Evolutionary conservation across 1,139 yeast genomes (phyloP).

Genomic region (Saccharomyces hybrid): DNA sequence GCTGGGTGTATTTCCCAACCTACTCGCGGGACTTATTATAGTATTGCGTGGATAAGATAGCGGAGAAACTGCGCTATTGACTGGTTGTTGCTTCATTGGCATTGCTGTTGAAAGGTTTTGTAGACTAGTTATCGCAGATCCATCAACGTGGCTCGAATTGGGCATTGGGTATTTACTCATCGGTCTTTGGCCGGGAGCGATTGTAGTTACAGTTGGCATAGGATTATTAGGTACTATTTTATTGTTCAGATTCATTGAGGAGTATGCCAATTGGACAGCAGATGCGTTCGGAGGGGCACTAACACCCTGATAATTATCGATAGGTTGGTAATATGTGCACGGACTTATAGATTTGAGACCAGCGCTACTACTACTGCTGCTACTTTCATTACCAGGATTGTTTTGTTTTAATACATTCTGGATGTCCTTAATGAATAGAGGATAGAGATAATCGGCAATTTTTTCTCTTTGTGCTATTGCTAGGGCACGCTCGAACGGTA

Average conservation of each 20-base stretch:
- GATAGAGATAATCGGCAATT: too few relatives aligned
- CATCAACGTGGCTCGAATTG: not conserved
- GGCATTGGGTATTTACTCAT: not conserved
- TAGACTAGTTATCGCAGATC: not conserved
- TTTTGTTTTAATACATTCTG: too few relatives aligned
- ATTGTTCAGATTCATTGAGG: not conserved
- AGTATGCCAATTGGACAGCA: not conserved
- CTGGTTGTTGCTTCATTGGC: not conserved
- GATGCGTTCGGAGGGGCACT: not conserved
- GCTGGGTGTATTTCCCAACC: not conserved
- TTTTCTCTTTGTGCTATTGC: too few relatives aligned
- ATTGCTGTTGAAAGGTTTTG: not conserved
- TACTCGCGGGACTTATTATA: not conserved
- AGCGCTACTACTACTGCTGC: not conserved
- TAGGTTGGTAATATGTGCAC: not conserved
- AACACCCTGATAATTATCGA: not conserved
- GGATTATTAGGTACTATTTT: not conserved
- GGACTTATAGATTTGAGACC: not conserved
- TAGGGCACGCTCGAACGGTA: too few relatives aligned
- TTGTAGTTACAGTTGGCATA: not conserved
- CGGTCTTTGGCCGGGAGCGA: not conserved
- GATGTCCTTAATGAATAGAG: too few relatives aligned
- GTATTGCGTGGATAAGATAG: not conserved
- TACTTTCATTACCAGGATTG: too few relatives aligned
- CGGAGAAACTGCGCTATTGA: not conserved